Conservation (phyloP, 2,329 filamentous ascomycete species). For the Xylariaceae sp. region DNA sequence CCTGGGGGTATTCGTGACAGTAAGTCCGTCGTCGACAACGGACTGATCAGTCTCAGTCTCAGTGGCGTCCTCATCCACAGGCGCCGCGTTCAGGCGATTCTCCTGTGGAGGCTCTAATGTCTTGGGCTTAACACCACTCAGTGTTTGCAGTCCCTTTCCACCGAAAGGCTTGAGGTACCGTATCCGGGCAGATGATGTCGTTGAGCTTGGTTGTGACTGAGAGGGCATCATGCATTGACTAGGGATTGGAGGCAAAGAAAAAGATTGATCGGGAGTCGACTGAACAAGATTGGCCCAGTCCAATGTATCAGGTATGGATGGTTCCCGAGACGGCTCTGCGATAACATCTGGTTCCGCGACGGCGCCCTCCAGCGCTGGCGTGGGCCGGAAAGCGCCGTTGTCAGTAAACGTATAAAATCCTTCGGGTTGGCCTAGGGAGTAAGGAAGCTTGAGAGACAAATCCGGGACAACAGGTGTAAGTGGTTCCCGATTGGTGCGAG, state of each 20-base stretch:
- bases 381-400: conserved; percentile 23
- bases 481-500: conserved; percentile 47
- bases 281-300: conserved; percentile 47
- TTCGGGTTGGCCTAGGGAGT: conserved; percentile 36
- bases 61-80: conserved; percentile 19
- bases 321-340: conserved; percentile 32
- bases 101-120: conserved; percentile 33
- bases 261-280: conserved; percentile 35
- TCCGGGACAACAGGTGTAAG: conserved; percentile 50
- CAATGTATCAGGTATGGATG: conserved; percentile 55
- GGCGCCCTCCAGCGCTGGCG: conserved; percentile 24
- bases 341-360: conserved; percentile 24
- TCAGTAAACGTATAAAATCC: conserved; percentile 41
- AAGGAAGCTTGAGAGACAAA: conserved; percentile 41
- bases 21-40: conserved; percentile 27
- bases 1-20: conserved; percentile 32
- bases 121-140: conserved; percentile 41
- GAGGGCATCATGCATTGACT: conserved; percentile 50
- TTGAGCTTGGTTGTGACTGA: conserved; percentile 46
- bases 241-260: conserved; percentile 44
- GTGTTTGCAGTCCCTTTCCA: conserved; percentile 54
- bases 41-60: conserved; percentile 21
- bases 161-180: conserved; percentile 55
- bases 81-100: conserved; percentile 20
- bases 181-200: conserved; percentile 48